These are phyloP conservation scores for Stropharia rugosoannulata DNA, from an alignment of 768 basidiomycete species.

Conservation along the genomic window DNA sequence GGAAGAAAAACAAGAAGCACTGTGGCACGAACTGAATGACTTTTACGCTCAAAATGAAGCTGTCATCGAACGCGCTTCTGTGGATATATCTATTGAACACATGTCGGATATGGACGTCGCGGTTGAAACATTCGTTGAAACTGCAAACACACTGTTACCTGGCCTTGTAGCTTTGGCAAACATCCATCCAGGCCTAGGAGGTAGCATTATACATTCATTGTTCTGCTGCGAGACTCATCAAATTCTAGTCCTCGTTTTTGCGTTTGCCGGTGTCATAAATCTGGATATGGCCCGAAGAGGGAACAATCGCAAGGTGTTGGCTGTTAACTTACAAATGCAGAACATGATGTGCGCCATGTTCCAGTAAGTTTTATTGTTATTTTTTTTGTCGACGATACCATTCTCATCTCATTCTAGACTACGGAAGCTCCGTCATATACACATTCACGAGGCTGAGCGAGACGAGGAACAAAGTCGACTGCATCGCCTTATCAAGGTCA, in stretches of 20 bases:
- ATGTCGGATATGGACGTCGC: not conserved
- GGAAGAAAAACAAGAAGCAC: not conserved
- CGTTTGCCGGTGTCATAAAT: slow-evolving; percentile 40
- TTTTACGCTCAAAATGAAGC: not conserved
- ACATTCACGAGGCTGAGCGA: slow-evolving; percentile 22
- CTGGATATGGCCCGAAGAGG: slow-evolving; percentile 39
- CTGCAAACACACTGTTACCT: slow-evolving; percentile 1
- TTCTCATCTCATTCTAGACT: slow-evolving; percentile 6
- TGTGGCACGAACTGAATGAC: not conserved
- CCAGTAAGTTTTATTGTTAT: slow-evolving; percentile 30
- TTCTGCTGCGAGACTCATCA: not conserved
- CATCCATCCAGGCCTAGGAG: slow-evolving; percentile 11
- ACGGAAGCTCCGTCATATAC: slow-evolving; percentile 9
- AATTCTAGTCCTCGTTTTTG: slow-evolving; percentile 34
- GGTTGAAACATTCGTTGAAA: slow-evolving; percentile 1
- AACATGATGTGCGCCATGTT: slow-evolving; percentile 42
- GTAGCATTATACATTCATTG: not conserved
- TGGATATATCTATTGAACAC: not conserved
- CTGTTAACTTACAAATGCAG: slow-evolving; percentile 40
- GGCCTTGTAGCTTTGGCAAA: slow-evolving; percentile 7
- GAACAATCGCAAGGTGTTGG: slow-evolving; percentile 42
- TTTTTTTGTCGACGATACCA: not conserved
- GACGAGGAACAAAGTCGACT: slow-evolving; percentile 24
- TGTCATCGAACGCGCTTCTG: not conserved
- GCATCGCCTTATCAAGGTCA: slow-evolving; percentile 17